Evolutionary conservation across 306 rosid genomes (phyloP), one percentile per base, ranked within the genome.

Genomic region (Dalbergia oliveri): DNA sequence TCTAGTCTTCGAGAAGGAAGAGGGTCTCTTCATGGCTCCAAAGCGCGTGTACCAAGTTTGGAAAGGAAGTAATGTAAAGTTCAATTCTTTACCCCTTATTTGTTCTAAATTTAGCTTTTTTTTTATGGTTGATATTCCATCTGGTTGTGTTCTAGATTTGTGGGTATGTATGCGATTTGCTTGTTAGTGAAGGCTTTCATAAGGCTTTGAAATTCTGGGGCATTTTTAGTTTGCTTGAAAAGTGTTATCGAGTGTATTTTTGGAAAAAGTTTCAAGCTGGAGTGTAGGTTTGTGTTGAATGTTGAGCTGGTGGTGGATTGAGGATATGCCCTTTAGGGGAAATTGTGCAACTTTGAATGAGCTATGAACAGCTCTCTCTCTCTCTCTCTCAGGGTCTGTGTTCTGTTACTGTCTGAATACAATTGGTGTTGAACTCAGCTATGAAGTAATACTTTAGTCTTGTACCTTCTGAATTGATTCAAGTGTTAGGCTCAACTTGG

Each of bases 31-130:
- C 88, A 94, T 94, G 97, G 97, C 97, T 35, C 86, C 97, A 12
- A 89, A 86, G 93, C 98, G 97, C 90, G 97, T 92, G 64, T 89
- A 91, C 86, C 90, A 94, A 91, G 91, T 85, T 79, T 94, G 98
- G 97, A 91, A 88, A 88, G 97, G 97, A 85, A 89, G 92, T 85
- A 94, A 94, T 85, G 98, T 94, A 83, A 89, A 94, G 61, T 57
- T 63, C 73, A 41, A 66, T 64, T 21, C 45, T 81, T 79, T 61
- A 5, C 54, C 64, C 12, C 53, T 75, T 49, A 65, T 50, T 81
- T 61, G 6, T 13, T 63, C 23, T 43, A 54, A 60, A 65, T 64
- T 79, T 62, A 18, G 61, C 16, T 26, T 26, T 26, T 69, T 21
- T 21, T 39, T 81, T 70, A 3, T 23, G 47, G 47, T 79, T 66